Evolutionary conservation across 495 filamentous ascomycete genomes (phyloP).

Genomic region (Xylaria intraflava): DNA sequence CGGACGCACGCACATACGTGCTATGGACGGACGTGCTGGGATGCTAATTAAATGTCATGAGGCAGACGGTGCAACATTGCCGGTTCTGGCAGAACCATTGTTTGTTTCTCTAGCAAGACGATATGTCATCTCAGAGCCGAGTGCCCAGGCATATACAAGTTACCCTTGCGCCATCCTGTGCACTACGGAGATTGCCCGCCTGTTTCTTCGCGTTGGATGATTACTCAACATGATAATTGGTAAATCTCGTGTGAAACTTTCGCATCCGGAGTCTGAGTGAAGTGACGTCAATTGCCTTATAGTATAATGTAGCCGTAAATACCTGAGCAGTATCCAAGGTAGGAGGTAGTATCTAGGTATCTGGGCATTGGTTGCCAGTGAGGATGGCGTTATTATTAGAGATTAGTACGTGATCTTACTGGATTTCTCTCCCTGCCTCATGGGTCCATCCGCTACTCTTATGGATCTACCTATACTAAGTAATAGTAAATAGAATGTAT

Average conservation of each 20-base stretch:
- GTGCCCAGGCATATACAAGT: neutral
- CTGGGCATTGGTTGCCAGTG: too few species aligned
- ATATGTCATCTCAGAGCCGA: slow-evolving; percentile 4
- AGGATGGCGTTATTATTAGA: neutral
- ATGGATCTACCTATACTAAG: neutral
- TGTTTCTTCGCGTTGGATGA: neutral
- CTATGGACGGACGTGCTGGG: too few species aligned
- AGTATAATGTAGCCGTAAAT: neutral
- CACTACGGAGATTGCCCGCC: too few species aligned
- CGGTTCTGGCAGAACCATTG: too few species aligned
- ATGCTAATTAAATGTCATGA: neutral
- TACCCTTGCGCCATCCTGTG: too few species aligned
- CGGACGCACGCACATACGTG: too few species aligned
- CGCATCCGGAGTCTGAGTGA: too few species aligned
- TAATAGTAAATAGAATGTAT: too few species aligned
- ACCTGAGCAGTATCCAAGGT: neutral
- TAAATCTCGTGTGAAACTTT: too few species aligned
- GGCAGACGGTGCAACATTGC: slow-evolving; percentile 2
- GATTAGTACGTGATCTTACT: neutral
- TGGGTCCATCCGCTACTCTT: neutral
- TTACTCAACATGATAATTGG: neutral
- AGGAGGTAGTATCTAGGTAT: neutral
- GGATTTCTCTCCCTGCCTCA: neutral
- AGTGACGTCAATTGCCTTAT: too few species aligned
- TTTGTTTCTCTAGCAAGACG: too few species aligned